These are phyloP conservation scores for Neurospora sp. DNA, from an alignment of 495 filamentous ascomycete genomes.

Conservation along the genomic window DNA sequence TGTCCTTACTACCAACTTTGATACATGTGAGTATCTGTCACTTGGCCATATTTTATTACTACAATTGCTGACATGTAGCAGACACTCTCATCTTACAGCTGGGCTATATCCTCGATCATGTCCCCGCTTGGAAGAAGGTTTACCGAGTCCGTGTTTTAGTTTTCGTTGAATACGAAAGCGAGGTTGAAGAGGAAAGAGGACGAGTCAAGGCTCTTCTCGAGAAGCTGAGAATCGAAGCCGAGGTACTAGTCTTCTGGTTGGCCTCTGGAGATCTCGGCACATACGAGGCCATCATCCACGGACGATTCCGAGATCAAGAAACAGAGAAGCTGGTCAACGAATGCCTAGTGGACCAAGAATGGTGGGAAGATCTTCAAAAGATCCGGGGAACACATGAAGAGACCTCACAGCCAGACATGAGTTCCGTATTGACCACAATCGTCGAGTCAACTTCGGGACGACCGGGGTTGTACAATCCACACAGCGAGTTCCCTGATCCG, in stretches of 20 bases:
- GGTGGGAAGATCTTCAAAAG: conserved; percentile 71
- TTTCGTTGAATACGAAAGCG: conserved; percentile 83
- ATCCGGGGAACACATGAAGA: conserved; percentile 48
- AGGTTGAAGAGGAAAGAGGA: conserved; percentile 67
- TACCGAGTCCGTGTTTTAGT: conserved; percentile 69
- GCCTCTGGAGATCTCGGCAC: conserved; percentile 60
- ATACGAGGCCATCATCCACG: conserved; percentile 75
- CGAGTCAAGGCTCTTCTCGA: conserved; percentile 67
- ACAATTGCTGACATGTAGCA: conserved; percentile 14
- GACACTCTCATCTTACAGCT: conserved; percentile 79
- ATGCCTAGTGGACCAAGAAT: conserved; percentile 57
- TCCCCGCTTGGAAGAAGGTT: conserved; percentile 70
- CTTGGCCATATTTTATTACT: too few relatives aligned
- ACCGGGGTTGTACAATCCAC: conserved; percentile 20
- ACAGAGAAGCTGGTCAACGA: conserved; percentile 44
- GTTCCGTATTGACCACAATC: conserved; percentile 18
- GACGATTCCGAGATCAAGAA: conserved; percentile 34
- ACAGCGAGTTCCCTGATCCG: conserved; percentile 11
- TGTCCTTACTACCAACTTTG: conserved; percentile 80
- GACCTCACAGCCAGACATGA: conserved; percentile 24
- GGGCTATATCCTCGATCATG: conserved; percentile 74
- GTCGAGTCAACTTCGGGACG: conserved; percentile 27
- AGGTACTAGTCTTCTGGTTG: conserved; percentile 73
- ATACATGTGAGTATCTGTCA: conserved; percentile 49
- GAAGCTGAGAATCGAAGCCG: conserved; percentile 71